Base-by-base conservation (phyloP, 768 basidiomycete species). In the Boletus subcaerulescens region DNA sequence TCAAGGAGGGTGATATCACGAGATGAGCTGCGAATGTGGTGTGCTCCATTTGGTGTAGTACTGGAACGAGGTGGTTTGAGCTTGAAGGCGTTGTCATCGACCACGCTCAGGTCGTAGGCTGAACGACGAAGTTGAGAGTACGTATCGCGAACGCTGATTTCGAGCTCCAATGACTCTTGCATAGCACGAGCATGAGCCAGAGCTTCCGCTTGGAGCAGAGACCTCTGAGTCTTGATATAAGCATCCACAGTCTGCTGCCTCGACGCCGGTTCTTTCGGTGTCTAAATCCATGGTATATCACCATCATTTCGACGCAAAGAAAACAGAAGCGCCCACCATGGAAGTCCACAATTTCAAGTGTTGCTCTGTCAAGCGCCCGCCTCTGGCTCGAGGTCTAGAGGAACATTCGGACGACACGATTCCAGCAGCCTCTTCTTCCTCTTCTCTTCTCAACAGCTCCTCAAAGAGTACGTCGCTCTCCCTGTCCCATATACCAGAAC, bases 401-500 rank as follows among this genome's bases (percentile, higher is more conserved):
- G 76, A 74, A 79, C 80, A 76, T 61, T 84, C 84, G 55, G 73
- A 76, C 55, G 70, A 57, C 7, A 79, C 62, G 9, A 77, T 59
- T 15, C 85, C 84, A 6, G 72, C 71, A 0, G 71, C 73, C 59
- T 84, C 84, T 52, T 90, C 90, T 47, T 90, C 88, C 33, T 76
- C 73, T 63, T 95, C 93, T 58, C 85, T 77, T 56, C 77, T 74
- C 56, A 86, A 74, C 22, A 95, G 74, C 39, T 98, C 95, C 38
- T 91, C 83, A 53, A 81, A 96, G 31, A 81, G 75, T 12, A 78
- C 83, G 66, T 99, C 96, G 65, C 92, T 94, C 58, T 87, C 87
- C 38, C 97, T 80, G 0, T 91, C 92, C 97, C 97, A 99, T 9
- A 89, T 81, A 1, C 93, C 92, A 11, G 86, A 84, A 29, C 85